Percentiles rank a stretch among this genome's conserved stretches.
Evolutionary conservation across 257 asterid genomes (phyloP).

Genomic region (Asclepias syriaca): DNA sequence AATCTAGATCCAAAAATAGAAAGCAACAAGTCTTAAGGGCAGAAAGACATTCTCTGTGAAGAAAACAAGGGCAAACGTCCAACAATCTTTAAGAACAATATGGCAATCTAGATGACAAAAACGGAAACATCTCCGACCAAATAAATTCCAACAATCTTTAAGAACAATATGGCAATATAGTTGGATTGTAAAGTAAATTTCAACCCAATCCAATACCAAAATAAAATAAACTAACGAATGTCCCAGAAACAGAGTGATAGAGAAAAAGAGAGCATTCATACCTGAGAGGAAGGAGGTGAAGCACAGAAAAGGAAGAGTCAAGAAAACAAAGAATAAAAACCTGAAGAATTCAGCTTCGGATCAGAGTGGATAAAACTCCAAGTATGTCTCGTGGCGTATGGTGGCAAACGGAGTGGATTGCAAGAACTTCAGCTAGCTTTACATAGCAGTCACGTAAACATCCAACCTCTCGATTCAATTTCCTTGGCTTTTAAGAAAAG

Average conservation of each 20-base stretch:
- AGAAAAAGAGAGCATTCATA: not conserved
- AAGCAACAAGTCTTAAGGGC: not conserved
- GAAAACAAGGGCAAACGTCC: not conserved
- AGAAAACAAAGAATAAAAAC: not conserved
- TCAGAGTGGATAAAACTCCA: not conserved
- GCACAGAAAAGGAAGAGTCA: conserved; percentile 4
- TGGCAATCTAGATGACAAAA: not conserved
- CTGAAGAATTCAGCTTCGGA: conserved; percentile 6
- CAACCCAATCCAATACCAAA: not conserved
- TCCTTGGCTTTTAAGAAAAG: conserved; percentile 62
- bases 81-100: not conserved
- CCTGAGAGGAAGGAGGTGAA: conserved; percentile 19
- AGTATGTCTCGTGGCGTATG: conserved; percentile 4
- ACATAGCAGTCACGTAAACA: conserved; percentile 61
- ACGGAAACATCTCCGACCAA: not conserved
- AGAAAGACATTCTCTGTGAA: not conserved
- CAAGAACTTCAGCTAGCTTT: conserved; percentile 29
- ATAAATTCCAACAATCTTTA: too few species aligned
- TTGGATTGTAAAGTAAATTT: not conserved
- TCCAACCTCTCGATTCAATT: conserved; percentile 23
- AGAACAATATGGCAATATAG: too few species aligned
- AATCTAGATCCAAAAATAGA: not conserved
- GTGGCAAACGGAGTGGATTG: conserved; percentile 28
- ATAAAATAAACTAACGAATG: not conserved
- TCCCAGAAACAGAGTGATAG: not conserved